Evolutionary conservation across 768 basidiomycete species (phyloP), one percentile per base, ranked within the genome.

Genomic region (Psilocybe azurescens): DNA sequence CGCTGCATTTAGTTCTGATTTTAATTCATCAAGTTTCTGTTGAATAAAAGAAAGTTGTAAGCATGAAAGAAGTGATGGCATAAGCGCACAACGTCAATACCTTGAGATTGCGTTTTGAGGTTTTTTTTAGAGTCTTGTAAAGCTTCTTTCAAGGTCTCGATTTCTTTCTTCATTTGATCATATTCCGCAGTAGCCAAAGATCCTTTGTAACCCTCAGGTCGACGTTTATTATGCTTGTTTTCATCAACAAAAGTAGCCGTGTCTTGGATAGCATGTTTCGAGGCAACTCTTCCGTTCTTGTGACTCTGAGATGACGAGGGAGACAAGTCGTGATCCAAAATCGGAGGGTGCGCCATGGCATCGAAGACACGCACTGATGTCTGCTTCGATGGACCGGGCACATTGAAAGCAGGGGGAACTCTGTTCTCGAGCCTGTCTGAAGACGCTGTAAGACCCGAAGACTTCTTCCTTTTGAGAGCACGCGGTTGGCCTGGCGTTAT

Each of bases 11-110:
- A 85, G 65, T 65, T 87, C 80, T 20, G 74, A 72, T 64, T 78
- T 81, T 20, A 83, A 67, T 57, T 88, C 86, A 53, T 86, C 84
- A 29, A 88, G 81, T 64, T 77, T 76, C 88, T 89, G 59, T 8
- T 38, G 14, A 44, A 33, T 51, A 38, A 50, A 14, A 52, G 47
- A 56, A 33, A 30, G 6, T 18, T 18, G 5, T 14, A 48, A 41
- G 6, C 10, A 44, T 30, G 24, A 29, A 32, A 47, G 24, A 11
- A 56, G 11, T 9, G 14, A 55, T 33, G 1, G n/a, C 36, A 38
- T 55, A 20, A 3, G 3, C 5, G n/a, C 24, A 29, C 18, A 24
- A 28, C 16, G 9, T n/a, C 11, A 28, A 36, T 28, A 67, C 88
- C 81, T 89, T 89, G 51, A 67, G 74, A 63, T 89, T 85, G 60